Evolutionary conservation across 192 early-diverging fungal genomes (phyloP).

Genomic region (Spizellomyces punctatus): DNA sequence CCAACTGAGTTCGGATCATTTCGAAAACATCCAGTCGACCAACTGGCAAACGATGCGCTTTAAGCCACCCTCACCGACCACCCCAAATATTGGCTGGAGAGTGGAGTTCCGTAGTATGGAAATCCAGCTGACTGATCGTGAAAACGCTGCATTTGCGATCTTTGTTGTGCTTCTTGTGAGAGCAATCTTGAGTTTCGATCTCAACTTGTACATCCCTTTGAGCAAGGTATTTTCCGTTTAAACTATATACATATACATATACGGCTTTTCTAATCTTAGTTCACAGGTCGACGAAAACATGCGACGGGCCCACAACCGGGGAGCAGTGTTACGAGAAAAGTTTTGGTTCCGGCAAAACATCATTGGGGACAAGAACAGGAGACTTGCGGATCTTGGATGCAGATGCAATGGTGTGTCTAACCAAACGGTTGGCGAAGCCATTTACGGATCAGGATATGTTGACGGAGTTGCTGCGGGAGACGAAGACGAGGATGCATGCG

Average conservation of each 20-base stretch:
- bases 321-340: conserved; percentile 77
- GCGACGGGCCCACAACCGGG: conserved; percentile 79
- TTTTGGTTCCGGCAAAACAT: conserved; percentile 92
- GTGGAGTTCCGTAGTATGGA: conserved; percentile 98
- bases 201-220: conserved; percentile 96
- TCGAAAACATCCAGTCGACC: conserved; percentile 99
- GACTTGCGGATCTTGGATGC: conserved; percentile 17
- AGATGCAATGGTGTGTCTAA: background rate
- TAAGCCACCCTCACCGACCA: conserved; percentile 92
- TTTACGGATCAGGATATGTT: conserved; percentile 6
- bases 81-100: conserved; percentile 90
- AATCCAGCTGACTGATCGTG: conserved; percentile 94
- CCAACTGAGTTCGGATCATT: conserved; percentile 85
- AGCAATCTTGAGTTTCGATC: conserved; percentile 81
- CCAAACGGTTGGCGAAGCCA: conserved; percentile 8
- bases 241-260: background rate
- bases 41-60: conserved; percentile 99
- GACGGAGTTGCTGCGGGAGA: background rate
- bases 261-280: conserved; percentile 24
- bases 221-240: conserved; percentile 66
- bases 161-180: conserved; percentile 92
- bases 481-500: conserved; percentile 44
- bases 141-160: conserved; percentile 93
- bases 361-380: conserved; percentile 50
- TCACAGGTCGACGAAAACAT: conserved; percentile 87